These are phyloP conservation scores for Tolypocladium album DNA, from an alignment of 2,329 filamentous ascomycete genomes.

Conservation along the genomic window DNA sequence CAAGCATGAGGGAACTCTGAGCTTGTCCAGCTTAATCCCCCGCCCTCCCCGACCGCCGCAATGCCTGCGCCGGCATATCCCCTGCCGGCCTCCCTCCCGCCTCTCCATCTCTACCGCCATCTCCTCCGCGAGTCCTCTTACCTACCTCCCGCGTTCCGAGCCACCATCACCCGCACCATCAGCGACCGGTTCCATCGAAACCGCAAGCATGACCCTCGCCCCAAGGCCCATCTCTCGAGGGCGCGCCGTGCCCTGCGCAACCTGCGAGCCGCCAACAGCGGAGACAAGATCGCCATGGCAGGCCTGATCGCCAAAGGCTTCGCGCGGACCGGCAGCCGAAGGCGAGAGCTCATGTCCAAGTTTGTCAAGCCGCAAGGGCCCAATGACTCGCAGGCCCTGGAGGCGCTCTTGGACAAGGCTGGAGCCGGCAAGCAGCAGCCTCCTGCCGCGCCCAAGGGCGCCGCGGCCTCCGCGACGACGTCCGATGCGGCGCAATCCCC, in stretches of 20 bases:
- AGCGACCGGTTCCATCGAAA: slow-evolving; percentile 34
- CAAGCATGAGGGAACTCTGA: not conserved
- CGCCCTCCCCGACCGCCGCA: not conserved
- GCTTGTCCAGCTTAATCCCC: not conserved
- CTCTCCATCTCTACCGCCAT: slow-evolving; percentile 40
- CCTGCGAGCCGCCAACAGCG: slow-evolving; percentile 42
- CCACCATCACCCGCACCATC: slow-evolving; percentile 31
- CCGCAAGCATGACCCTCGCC: slow-evolving; percentile 15
- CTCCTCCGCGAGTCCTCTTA: slow-evolving; percentile 52
- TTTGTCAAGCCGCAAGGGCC: slow-evolving; percentile 27
- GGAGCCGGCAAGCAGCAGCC: not conserved
- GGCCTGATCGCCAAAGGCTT: slow-evolving; percentile 38
- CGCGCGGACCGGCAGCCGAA: slow-evolving; percentile 39
- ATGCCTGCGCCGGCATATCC: slow-evolving; percentile 18
- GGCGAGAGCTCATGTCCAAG: slow-evolving; percentile 33
- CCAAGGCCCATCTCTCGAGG: slow-evolving; percentile 22
- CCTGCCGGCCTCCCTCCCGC: slow-evolving; percentile 13
- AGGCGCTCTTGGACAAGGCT: slow-evolving; percentile 14
- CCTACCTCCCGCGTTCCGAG: slow-evolving; percentile 40
- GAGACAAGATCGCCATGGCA: slow-evolving; percentile 34
- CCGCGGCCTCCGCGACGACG: not conserved
- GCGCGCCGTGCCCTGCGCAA: slow-evolving; percentile 32
- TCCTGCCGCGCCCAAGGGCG: not conserved
- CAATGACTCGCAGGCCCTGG: slow-evolving; percentile 28
- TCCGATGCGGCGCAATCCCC: not conserved